Evolutionary conservation across 1,139 yeast species (phyloP), one percentile per base, ranked within the genome.

Genomic region (Candida sanyaensis): DNA sequence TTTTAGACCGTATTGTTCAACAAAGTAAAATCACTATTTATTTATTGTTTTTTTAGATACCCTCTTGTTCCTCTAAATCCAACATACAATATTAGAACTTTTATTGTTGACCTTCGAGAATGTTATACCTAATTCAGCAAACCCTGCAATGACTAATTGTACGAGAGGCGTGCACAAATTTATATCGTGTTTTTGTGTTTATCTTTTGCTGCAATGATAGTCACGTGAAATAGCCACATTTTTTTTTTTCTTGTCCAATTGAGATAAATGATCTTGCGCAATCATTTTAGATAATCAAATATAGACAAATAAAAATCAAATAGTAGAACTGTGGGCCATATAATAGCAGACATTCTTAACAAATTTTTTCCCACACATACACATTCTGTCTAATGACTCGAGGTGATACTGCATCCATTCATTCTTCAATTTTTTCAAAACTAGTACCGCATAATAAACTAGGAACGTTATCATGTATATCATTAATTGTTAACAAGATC

Each of bases 401-500:
- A 4, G 41, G 41, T 24, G 47, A 45, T 27, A 41, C 39, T 21
- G 46, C 43, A n/a, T 46, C 49, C 5, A 46, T 46, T 10, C 44
- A 41, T 36, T 45, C 47, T 17, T 45, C 48, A 11, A 36, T 47
- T 2, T 33, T 40, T 13, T 41, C 47, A 13, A 33, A 32, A 21
- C 23, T 34, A 17, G 41, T 47, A 3, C 43, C 49, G 9, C 46
- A 44, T 21, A 47, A 49, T 31, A 58, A 57, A 46, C 45, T 61
- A 23, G 60, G 63, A 4, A 57, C 63, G 1, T 43, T 61, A 28
- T 59, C 63, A 45, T 59, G 63, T 28, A 64, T 66, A 60, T 64
- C 74, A 4, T 66, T 77, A 30, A 76, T 77, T 37, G 74, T 76
- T 49, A 77, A 77, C 58, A 77, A 76, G 54, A 77, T 77, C 77